Evolutionary conservation across 352 stramenopile species (phyloP), one percentile per base, ranked within the genome.

Genomic region (Globisporangium cylindrosporum): DNA sequence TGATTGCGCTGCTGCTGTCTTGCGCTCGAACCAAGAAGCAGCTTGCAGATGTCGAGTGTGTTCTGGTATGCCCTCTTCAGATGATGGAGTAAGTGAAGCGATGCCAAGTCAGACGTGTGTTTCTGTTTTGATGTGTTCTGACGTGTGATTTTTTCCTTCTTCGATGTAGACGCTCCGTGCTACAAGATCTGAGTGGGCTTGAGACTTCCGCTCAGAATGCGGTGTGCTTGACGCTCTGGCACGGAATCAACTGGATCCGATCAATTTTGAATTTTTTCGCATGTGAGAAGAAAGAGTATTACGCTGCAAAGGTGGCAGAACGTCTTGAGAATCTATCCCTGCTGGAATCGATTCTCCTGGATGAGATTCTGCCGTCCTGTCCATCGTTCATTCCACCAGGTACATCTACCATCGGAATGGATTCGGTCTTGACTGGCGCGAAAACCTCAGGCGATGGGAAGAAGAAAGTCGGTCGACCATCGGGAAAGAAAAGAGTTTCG

Each of bases 211-310:
- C 61, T 12, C 81, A 89, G 38, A 76, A 82, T 60, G 74, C 69
- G 1, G 61, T 91, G 5, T 89, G 80, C 59, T 66, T 62, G 7
- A 73, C 71, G 9, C 62, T 91, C 10, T 91, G 82, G 82, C 72
- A 88, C 58, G 67, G 79, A 6, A 70, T 89, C 49, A 89, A 89
- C 29, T 91, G 82, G 82, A 77, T 86, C n/a, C 80, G 82, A 53
- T 71, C 79, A 24, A 73, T 91, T 22, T 43, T 91, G 25, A 86
- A 84, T 22, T 88, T 85, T 22, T 89, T 88, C 59, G 69, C 75
- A 3, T 63, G 49, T 61, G 75, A 88, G 38, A 67, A 41, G 22
- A 66, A 58, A 20, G 59, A 78, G 2, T 81, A 75, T 29, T 79
- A 81, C 27, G 59, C 63, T 15, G 53, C 10, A 5, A 84, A 79